Evolutionary conservation across 305 asterid genomes (phyloP).

Genomic region (Striga hermonthica): DNA sequence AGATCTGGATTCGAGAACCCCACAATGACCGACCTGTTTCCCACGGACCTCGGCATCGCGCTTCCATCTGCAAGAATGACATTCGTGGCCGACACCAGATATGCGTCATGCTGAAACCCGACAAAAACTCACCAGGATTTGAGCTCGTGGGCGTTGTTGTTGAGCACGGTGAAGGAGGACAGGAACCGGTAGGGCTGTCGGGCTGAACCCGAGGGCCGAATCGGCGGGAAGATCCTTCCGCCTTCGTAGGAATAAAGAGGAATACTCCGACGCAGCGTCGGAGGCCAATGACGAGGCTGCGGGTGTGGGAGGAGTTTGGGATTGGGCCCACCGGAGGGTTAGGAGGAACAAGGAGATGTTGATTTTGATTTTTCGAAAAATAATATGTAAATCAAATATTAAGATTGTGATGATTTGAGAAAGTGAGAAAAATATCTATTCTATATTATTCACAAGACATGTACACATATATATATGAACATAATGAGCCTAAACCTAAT

Average conservation of each 20-base stretch:
- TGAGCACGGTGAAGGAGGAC: slow-evolving; percentile 50
- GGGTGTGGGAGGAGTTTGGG: slow-evolving; percentile 35
- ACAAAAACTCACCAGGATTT: slow-evolving; percentile 81
- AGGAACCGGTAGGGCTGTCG: slow-evolving; percentile 73
- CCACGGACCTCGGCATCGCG: slow-evolving; percentile 65
- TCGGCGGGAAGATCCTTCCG: slow-evolving; percentile 57
- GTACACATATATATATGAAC: too few species aligned
- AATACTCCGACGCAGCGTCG: slow-evolving; percentile 77
- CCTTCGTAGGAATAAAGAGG: slow-evolving; percentile 47
- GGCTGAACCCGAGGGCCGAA: slow-evolving; percentile 31
- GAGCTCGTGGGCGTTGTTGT: slow-evolving; percentile 71
- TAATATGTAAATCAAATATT: too few species aligned
- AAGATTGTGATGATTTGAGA: too few species aligned
- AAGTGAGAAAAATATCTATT: too few species aligned
- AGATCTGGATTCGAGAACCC: slow-evolving; percentile 88
- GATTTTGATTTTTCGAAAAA: too few species aligned
- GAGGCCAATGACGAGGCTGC: slow-evolving; percentile 52
- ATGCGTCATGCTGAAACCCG: slow-evolving; percentile 75
- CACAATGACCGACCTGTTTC: slow-evolving; percentile 70
- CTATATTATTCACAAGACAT: too few species aligned
- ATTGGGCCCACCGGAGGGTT: slow-evolving; percentile 18
- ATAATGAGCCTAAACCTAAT: too few species aligned
- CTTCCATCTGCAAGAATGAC: slow-evolving; percentile 76
- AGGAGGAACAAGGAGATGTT: slow-evolving; percentile 27
- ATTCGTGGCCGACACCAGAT: slow-evolving; percentile 74